These are phyloP conservation scores for Dionaea muscipula DNA, from an alignment of 179 eudicot genomes.

Conservation along the genomic window DNA sequence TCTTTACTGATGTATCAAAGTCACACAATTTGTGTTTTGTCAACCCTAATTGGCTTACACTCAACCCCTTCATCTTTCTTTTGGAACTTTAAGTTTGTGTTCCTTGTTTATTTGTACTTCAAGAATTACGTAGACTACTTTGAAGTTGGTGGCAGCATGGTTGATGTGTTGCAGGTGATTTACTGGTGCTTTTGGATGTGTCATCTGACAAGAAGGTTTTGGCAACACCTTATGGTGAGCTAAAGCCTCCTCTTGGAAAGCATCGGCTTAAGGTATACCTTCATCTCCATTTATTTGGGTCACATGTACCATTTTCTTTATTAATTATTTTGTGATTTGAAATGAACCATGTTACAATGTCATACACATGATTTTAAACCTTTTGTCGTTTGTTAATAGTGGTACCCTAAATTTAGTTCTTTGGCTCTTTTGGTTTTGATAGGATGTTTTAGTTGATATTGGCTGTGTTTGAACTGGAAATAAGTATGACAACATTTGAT, in stretches of 20 bases:
- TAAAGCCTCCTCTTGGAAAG: slow-evolving; percentile 91
- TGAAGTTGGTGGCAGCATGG: background rate
- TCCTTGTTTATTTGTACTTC: too few relatives aligned
- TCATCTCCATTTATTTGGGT: background rate
- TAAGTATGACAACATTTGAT: too few relatives aligned
- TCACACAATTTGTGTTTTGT: background rate
- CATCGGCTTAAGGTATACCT: slow-evolving; percentile 83
- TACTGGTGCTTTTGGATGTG: slow-evolving; percentile 66
- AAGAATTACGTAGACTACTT: background rate
- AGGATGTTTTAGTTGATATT: too few relatives aligned
- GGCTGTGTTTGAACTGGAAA: too few relatives aligned
- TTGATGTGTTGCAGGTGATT: slow-evolving; percentile 44
- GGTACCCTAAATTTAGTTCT: too few relatives aligned
- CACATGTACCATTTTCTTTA: background rate
- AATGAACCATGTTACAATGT: too few relatives aligned
- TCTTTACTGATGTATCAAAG: background rate
- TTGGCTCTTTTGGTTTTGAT: too few relatives aligned
- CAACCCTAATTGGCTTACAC: too few relatives aligned
- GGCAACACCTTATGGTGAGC: slow-evolving; percentile 80
- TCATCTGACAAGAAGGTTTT: slow-evolving; percentile 75
- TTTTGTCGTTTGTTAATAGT: too few relatives aligned
- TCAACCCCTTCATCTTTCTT: too few relatives aligned
- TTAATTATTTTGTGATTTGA: background rate
- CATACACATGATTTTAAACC: too few relatives aligned
- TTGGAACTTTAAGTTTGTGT: too few relatives aligned